Base-by-base conservation (phyloP, 495 filamentous ascomycete species). In the Jackrogersella minutella region DNA sequence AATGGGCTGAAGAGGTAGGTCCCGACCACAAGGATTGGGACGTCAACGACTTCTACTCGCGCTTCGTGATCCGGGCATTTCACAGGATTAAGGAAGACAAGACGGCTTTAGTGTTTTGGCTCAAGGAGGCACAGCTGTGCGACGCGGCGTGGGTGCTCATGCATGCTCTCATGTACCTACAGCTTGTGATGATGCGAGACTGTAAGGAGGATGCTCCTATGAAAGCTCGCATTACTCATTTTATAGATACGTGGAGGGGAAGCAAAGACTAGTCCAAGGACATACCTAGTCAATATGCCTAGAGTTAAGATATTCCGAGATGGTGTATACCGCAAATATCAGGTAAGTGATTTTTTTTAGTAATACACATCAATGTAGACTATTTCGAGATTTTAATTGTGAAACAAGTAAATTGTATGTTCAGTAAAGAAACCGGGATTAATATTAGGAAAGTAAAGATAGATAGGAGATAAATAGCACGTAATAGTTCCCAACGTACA, bases 111-210 rank as follows among this genome's bases (percentile, higher is more conserved):
- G 47, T 55, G 1, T 57, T 37, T 10, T 74, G 72, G 72, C 17
- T 74, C 0, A 11, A 39, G 17, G 63, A 67, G 0, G 56, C 55
- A 0, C 13, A 37, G 10, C 0, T 28, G 6, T 24, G 39, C 5
- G 37, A 70, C 11, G 63, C 58, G 4, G 40, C n/a, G 10, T 72
- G 63, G 63, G 47, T 74, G 30, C 56, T 72, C 2, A 63, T 62
- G 24, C 66, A 72, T 21, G 55, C 58, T 1, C 50, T 74, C n/a
- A 49, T 74, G 66, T 74, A 62, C n/a, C 39, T 74, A 2, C 72
- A 74, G 17, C 58, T 72, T 13, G 61, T 66, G 22, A 37, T 30
- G 16, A 74, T 74, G 69, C 63, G 60, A 9, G 66, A 60, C 21
- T 57, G 22, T 21, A 64, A 39, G 43, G 60, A 52, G 16, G 9